Conservation (phyloP, 2,329 filamentous ascomycete species). For the Didymella exigua region DNA sequence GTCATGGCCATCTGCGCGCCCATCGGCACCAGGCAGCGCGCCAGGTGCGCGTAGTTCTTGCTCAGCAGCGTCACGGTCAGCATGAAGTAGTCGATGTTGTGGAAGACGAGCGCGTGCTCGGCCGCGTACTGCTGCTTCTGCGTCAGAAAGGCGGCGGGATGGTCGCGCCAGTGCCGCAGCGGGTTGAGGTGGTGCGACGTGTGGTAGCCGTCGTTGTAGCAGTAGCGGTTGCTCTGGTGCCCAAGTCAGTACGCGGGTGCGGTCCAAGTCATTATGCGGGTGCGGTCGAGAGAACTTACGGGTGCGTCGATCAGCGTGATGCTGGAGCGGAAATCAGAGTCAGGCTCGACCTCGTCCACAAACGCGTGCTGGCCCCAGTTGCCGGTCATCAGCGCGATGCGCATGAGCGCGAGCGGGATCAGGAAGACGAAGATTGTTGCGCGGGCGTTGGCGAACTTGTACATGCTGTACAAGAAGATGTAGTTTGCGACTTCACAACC, state of each 20-base stretch:
- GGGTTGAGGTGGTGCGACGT: constrained; percentile 82
- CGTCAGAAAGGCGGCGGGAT: constrained; percentile 73
- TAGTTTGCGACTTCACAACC: constrained; percentile 65
- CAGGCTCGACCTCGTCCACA: constrained; percentile 74
- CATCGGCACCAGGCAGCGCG: constrained; percentile 74
- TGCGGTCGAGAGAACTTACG: constrained; percentile 59
- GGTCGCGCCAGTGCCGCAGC: constrained; percentile 79
- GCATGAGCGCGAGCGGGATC: constrained; percentile 68
- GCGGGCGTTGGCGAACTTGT: constrained; percentile 54
- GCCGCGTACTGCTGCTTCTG: constrained; percentile 69
- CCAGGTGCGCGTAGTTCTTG: constrained; percentile 74
- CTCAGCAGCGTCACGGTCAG: constrained; percentile 70
- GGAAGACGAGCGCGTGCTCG: constrained; percentile 75
- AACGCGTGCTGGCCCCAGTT: constrained; percentile 88
- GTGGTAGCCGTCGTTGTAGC: constrained; percentile 83
- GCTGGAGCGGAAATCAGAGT: constrained; percentile 78
- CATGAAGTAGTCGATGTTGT: constrained; percentile 81
- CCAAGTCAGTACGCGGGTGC: constrained; percentile 8
- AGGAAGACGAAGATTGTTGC: constrained; percentile 70
- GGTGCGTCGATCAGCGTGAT: constrained; percentile 80
- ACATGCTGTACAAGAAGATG: constrained; percentile 57
- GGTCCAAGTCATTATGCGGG: neutral
- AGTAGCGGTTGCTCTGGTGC: constrained; percentile 76
- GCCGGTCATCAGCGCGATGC: constrained; percentile 76
- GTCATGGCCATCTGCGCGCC: constrained; percentile 72